Evolutionary conservation across 345 rosid species (phyloP), one percentile per base, ranked within the genome.

Genomic region (Sonneratia alba): DNA sequence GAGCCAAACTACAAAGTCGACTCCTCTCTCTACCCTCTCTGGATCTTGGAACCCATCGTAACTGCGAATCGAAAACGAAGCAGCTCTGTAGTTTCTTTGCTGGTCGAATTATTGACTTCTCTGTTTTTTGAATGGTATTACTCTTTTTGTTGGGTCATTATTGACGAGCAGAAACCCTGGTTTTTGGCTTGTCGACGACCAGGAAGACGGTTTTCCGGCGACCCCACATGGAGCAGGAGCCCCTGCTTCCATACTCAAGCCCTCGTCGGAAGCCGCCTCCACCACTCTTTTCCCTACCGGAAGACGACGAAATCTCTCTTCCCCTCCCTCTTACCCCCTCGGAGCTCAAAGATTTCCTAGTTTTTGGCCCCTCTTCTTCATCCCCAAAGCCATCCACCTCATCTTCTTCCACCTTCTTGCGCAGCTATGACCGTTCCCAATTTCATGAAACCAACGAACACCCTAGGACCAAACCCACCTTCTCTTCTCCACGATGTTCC

Each of bases 281-380:
- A 71, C 65, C 36, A 13, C 89, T 93, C 2, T 87, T 76, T 57
- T 47, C 96, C 15, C 87, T 93, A 34, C 99, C 97, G 0, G 97
- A 92, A 73, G 79, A 87, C 63, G 81, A 79, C 72, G 93, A 85
- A 68, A 47, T 92, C 37, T 78, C 96, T 1, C 47, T 88, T 27
- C 90, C 92, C 22, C 48, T 85, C 43, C 86, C 93, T n/a, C 34
- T 90, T 34, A 88, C 92, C 32, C 88, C 93, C 2, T 83, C 93
- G 1, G 86, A 84, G 53, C 72, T 91, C 22, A 91, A 90, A 74
- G 88, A 91, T 56, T 85, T 81, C 1, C 82, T 94, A 69, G 87
- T 91, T 55, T 94, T 87, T 57, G 95, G 96, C 16, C 84, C 94
- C 22, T 72, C 79, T 37, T 70, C 85, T 9, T 62, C 85, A 81